Evolutionary conservation across 345 rosid species (phyloP).

Genomic region (Eucalyptus marginata): DNA sequence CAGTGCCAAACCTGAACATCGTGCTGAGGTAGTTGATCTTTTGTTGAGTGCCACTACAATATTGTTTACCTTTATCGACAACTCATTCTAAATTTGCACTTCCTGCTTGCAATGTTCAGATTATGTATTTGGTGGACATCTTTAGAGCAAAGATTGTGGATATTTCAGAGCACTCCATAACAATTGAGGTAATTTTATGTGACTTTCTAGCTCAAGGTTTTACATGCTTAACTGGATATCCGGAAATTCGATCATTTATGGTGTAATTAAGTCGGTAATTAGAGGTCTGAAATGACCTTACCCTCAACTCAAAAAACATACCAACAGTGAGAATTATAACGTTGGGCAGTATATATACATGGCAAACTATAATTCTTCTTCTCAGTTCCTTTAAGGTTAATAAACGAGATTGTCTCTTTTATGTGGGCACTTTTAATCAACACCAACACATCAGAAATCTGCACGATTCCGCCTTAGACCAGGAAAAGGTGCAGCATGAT

Average conservation of each 20-base stretch:
- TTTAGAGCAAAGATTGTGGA: slow-evolving; percentile 87
- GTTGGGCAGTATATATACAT: neutral
- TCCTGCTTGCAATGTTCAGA: slow-evolving; percentile 29
- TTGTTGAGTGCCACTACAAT: neutral
- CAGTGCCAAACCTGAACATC: slow-evolving; percentile 40
- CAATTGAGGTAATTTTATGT: slow-evolving; percentile 55
- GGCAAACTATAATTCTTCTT: neutral
- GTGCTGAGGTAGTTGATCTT: slow-evolving; percentile 52
- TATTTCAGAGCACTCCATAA: slow-evolving; percentile 55
- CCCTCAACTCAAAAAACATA: neutral
- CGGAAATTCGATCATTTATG: accelerated
- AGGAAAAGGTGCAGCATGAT: neutral
- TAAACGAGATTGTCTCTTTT: neutral
- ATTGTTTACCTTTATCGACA: neutral
- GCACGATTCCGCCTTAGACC: neutral
- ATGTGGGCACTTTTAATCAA: neutral
- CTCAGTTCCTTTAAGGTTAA: neutral
- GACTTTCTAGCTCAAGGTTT: neutral
- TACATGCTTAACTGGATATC: neutral
- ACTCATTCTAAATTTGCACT: neutral
- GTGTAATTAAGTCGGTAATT: neutral
- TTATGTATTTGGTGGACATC: slow-evolving; percentile 87
- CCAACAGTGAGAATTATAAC: neutral
- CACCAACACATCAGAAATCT: neutral
- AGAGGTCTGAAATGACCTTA: neutral